phyloP scores from a whole-genome alignment of 208 protist genomes.

The Borovskyia barvae region DNA sequence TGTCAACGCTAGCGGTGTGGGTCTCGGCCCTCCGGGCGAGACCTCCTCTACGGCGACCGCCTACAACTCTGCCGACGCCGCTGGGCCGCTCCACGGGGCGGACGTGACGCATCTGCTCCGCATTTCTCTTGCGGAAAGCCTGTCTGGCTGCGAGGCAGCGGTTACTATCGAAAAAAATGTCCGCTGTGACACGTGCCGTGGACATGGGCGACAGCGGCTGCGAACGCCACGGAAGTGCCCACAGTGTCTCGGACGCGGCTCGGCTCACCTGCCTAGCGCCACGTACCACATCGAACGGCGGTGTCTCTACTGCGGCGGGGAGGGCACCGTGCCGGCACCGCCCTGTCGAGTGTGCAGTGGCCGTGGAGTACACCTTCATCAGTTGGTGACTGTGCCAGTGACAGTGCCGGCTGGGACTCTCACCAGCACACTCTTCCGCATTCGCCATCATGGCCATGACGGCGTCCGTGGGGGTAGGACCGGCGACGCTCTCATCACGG shows the following conservation, averaged over 20 bases:
- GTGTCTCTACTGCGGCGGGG: constrained; percentile 76
- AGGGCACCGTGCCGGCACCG: constrained; percentile 58
- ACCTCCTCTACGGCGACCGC: constrained; percentile 35
- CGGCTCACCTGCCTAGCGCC: constrained; percentile 61
- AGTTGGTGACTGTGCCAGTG: constrained; percentile 30
- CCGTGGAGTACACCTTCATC: constrained; percentile 39
- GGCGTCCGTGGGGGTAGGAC: constrained; percentile 73
- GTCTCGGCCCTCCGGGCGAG: constrained; percentile 1
- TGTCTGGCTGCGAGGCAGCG: constrained; percentile 53
- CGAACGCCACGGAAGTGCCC: constrained; percentile 54
- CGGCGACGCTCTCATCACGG: constrained; percentile 74
- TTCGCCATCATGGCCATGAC: constrained; percentile 72
- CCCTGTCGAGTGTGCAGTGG: constrained; percentile 64
- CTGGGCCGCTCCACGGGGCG: constrained; percentile 37
- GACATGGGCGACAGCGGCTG: constrained; percentile 34
- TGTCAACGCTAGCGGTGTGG: constrained; percentile 35
- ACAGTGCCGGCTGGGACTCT: constrained; percentile 39
- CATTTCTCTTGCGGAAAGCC: constrained; percentile 73
- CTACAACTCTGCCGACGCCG: constrained; percentile 42
- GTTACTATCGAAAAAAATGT: constrained; percentile 44
- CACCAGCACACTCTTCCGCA: constrained; percentile 35
- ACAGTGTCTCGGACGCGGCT: constrained; percentile 80
- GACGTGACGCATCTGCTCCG: constrained; percentile 64
- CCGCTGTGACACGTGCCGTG: constrained; percentile 53
- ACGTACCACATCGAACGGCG: constrained; percentile 85